Percentiles rank a stretch among this genome's conserved stretches.
phyloP scores from a whole-genome alignment of 768 basidiomycete genomes.

The Boletales sp. region DNA sequence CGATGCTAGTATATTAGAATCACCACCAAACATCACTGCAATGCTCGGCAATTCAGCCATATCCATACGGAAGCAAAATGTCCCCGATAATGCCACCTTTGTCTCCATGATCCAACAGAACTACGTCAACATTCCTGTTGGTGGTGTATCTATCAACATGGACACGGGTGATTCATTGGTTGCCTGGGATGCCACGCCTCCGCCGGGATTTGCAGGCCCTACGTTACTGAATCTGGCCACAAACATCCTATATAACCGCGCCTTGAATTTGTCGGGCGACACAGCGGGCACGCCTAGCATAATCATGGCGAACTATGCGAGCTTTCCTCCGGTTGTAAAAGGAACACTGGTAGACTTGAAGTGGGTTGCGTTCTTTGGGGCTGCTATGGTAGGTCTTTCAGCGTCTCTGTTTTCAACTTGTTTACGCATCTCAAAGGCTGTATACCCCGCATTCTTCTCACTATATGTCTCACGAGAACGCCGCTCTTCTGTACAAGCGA shows the following conservation, averaged over 20 bases:
- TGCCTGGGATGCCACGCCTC: constrained; percentile 66
- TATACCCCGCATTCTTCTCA: constrained; percentile 77
- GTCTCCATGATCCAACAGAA: constrained; percentile 47
- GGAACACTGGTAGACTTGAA: constrained; percentile 61
- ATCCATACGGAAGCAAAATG: constrained; percentile 35
- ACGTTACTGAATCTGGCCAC: constrained; percentile 64
- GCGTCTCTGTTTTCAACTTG: background rate
- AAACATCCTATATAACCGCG: constrained; percentile 64
- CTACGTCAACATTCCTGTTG: constrained; percentile 54
- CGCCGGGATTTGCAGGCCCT: constrained; percentile 57
- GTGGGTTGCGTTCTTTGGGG: constrained; percentile 75
- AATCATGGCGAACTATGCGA: constrained; percentile 54
- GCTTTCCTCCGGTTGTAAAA: constrained; percentile 52
- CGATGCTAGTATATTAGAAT: constrained; percentile 40
- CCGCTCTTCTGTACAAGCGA: constrained; percentile 66
- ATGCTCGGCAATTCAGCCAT: constrained; percentile 43
- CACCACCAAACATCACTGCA: constrained; percentile 51
- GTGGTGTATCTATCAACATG: constrained; percentile 64
- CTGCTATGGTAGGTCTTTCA: constrained; percentile 54
- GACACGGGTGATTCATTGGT: constrained; percentile 49
- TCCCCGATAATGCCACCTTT: constrained; percentile 61
- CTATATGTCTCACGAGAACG: constrained; percentile 75
- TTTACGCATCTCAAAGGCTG: constrained; percentile 35
- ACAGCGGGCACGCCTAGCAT: constrained; percentile 39
- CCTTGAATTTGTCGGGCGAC: constrained; percentile 50